Evolutionary conservation across 225 moss, liverwort and hornwort genomes (phyloP).

Genomic region (Antitrichia curtipendula): DNA sequence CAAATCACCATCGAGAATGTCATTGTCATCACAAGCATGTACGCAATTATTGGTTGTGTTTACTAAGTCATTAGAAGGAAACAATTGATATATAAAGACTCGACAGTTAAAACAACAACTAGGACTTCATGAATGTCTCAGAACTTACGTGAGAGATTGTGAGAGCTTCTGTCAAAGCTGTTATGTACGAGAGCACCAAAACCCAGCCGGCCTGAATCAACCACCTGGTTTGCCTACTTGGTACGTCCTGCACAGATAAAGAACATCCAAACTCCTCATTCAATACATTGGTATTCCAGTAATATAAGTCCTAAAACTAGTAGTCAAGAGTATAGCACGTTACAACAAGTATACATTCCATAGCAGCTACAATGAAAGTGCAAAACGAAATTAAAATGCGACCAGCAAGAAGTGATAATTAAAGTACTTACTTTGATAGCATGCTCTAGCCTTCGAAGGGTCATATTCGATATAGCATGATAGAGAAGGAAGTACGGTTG

Average conservation of each 20-base stretch:
- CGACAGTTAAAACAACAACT: neutral
- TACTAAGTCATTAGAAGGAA: neutral
- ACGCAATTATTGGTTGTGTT: neutral
- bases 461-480: constrained; percentile 66
- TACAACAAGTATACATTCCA: neutral
- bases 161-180: constrained; percentile 73
- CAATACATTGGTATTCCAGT: neutral
- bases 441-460: constrained; percentile 74
- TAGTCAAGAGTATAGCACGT: neutral
- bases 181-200: constrained; percentile 55
- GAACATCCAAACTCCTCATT: neutral
- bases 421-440: constrained; percentile 31
- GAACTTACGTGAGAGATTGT: constrained; percentile 77
- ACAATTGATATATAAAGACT: neutral
- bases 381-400: neutral
- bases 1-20: neutral
- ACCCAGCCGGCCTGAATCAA: constrained; percentile 64
- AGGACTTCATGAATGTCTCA: neutral
- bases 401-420: neutral
- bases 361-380: neutral
- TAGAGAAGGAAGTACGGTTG: constrained; percentile 89
- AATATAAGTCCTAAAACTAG: neutral
- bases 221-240: constrained; percentile 30
- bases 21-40: neutral
- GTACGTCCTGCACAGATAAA: constrained; percentile 7